phyloP scores from a whole-genome alignment of 495 filamentous ascomycete species.

The Neurospora sublineolata region DNA sequence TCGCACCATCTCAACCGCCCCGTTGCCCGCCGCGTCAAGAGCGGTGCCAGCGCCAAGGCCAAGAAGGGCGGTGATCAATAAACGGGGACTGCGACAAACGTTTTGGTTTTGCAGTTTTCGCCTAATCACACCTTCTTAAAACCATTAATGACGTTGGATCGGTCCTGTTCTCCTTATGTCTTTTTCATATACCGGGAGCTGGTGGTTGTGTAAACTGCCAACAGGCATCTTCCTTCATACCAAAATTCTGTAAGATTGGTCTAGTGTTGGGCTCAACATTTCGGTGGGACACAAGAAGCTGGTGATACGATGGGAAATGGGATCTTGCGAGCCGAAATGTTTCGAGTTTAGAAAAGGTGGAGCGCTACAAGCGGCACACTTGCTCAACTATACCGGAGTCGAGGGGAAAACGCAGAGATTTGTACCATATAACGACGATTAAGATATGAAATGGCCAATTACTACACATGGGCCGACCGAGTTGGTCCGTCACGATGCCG shows the following conservation, averaged over 20 bases:
- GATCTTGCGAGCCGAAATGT: not conserved
- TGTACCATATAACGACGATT: not conserved
- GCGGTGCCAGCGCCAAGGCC: slow-evolving; percentile 49
- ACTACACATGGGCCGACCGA: not conserved
- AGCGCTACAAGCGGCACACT: not conserved
- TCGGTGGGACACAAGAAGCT: not conserved
- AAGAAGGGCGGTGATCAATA: slow-evolving; percentile 19
- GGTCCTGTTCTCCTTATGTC: not conserved
- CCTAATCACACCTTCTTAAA: not conserved
- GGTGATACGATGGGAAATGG: not conserved
- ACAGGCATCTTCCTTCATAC: not conserved
- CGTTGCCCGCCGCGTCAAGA: slow-evolving; percentile 67
- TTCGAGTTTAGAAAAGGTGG: not conserved
- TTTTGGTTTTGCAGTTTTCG: slow-evolving; percentile 1
- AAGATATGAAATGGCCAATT: not conserved
- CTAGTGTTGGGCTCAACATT: not conserved
- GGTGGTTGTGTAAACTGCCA: not conserved
- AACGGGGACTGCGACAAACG: not conserved
- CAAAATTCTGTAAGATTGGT: slow-evolving; percentile 4
- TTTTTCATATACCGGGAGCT: not conserved
- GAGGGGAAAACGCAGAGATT: not conserved
- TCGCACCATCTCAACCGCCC: slow-evolving; percentile 82
- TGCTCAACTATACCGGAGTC: not conserved
- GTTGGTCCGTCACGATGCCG: not conserved
- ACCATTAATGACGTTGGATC: not conserved